phyloP scores from a whole-genome alignment of 31 red algal species.

The Asparagopsis taxiformis region DNA sequence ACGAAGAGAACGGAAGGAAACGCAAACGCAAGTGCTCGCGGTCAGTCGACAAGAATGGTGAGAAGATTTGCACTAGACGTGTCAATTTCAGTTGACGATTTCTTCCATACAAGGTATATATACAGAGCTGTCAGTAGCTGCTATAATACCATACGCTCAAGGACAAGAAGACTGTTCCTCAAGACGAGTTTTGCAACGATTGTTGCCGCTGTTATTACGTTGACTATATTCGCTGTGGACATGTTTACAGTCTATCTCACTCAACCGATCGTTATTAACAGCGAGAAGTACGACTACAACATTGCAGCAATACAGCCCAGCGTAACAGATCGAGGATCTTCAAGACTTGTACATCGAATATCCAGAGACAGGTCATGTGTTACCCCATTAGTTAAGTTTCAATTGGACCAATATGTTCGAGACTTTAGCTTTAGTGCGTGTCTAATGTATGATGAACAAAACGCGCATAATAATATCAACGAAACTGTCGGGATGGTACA shows the following conservation, averaged over 20 bases:
- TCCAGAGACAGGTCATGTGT: constrained; percentile 2
- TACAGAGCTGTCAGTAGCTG: no score
- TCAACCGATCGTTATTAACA: neutral
- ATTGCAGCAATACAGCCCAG: neutral
- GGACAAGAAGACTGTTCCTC: neutral
- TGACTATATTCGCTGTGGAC: neutral
- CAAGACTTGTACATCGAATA: neutral
- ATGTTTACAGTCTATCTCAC: constrained; percentile 3
- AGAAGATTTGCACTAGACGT: constrained; percentile 3
- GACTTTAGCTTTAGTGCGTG: constrained; percentile 7
- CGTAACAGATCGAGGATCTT: neutral
- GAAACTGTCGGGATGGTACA: neutral
- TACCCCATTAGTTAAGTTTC: neutral
- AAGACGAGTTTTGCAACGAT: neutral
- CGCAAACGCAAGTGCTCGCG: neutral
- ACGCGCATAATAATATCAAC: neutral
- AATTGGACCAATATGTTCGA: constrained; percentile 3
- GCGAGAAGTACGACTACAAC: neutral
- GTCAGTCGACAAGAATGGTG: neutral
- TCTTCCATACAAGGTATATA: no score
- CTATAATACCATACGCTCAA: neutral
- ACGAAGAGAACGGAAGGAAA: neutral
- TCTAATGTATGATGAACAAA: neutral
- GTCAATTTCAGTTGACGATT: no score
- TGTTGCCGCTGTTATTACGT: neutral